These are phyloP conservation scores for Fusarium musae DNA, from an alignment of 2,329 filamentous ascomycete genomes.

Conservation along the genomic window DNA sequence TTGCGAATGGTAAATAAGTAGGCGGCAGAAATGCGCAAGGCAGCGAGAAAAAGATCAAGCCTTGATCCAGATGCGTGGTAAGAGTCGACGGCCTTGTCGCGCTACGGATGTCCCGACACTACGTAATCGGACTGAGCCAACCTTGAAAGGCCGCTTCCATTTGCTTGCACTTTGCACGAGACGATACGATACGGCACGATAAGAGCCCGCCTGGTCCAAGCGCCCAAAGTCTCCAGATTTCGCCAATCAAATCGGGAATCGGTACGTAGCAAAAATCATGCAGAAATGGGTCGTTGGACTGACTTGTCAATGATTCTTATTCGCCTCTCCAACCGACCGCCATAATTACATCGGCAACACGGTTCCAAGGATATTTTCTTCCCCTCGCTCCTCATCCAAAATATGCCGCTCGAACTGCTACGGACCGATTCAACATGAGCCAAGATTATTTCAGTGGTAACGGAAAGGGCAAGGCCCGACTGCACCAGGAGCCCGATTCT, in stretches of 20 bases:
- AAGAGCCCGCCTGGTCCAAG: slow-evolving; percentile 33
- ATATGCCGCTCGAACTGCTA: slow-evolving; percentile 49
- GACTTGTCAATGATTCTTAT: slow-evolving; percentile 37
- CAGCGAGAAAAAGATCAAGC: slow-evolving; percentile 29
- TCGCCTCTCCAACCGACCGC: slow-evolving; percentile 38
- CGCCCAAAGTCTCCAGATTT: slow-evolving; percentile 16
- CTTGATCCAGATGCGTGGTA: slow-evolving; percentile 26
- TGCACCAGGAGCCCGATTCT: slow-evolving; percentile 46
- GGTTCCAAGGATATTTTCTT: slow-evolving; percentile 27
- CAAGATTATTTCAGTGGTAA: slow-evolving; percentile 68
- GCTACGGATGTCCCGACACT: slow-evolving; percentile 32
- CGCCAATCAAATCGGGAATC: slow-evolving; percentile 46
- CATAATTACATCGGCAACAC: slow-evolving; percentile 37
- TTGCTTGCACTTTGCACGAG: not conserved
- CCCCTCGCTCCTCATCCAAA: slow-evolving; percentile 34
- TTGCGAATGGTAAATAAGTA: not conserved
- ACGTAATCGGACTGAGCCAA: slow-evolving; percentile 30
- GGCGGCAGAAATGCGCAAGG: slow-evolving; percentile 27
- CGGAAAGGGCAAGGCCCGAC: slow-evolving; percentile 64
- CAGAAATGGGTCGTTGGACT: slow-evolving; percentile 41
- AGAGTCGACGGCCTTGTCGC: slow-evolving; percentile 23
- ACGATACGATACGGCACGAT: slow-evolving; percentile 45
- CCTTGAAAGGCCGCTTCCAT: slow-evolving; percentile 7
- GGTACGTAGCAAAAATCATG: slow-evolving; percentile 49
- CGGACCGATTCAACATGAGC: slow-evolving; percentile 62